These are phyloP conservation scores for Stachybotrys echinatus DNA, from an alignment of 2,329 filamentous ascomycete genomes.

Conservation along the genomic window DNA sequence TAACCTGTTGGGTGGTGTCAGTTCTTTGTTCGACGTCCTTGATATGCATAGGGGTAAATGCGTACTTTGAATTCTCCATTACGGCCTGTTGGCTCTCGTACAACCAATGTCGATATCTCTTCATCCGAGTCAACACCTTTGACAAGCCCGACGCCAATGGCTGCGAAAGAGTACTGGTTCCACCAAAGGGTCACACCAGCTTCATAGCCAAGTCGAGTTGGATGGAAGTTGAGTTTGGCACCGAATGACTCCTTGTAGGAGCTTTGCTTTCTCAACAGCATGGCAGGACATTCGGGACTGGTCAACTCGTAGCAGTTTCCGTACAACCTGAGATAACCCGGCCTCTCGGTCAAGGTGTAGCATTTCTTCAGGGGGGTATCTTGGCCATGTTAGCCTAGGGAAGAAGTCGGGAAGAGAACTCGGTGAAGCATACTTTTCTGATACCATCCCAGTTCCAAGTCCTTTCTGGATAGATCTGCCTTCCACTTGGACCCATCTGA, in stretches of 20 bases:
- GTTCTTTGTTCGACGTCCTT: too few species aligned
- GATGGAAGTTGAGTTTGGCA: constrained; percentile 39
- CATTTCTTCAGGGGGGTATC: constrained; percentile 20
- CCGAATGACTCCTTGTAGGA: constrained; percentile 35
- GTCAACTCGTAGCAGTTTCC: constrained; percentile 47
- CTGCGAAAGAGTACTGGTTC: constrained; percentile 37
- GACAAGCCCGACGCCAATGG: constrained; percentile 19
- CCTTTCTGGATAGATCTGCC: constrained; percentile 9
- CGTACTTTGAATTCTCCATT: constrained; percentile 8
- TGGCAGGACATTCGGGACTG: constrained; percentile 43
- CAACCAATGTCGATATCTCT: neutral
- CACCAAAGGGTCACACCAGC: constrained; percentile 50
- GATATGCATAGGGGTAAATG: neutral
- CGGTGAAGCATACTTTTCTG: constrained; percentile 13
- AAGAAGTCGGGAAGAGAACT: neutral
- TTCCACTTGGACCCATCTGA: constrained; percentile 5
- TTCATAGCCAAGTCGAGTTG: constrained; percentile 36
- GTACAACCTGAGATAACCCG: constrained; percentile 39
- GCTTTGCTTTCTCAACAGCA: constrained; percentile 50
- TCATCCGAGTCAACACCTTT: constrained; percentile 5
- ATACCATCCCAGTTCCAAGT: constrained; percentile 17
- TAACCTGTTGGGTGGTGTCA: neutral
- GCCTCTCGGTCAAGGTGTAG: constrained; percentile 38
- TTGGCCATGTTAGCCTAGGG: constrained; percentile 3
- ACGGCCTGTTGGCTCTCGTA: constrained; percentile 4